Evolutionary conservation across 176 grass and related monocot species (phyloP).

Genomic region (Oryza australiensis): DNA sequence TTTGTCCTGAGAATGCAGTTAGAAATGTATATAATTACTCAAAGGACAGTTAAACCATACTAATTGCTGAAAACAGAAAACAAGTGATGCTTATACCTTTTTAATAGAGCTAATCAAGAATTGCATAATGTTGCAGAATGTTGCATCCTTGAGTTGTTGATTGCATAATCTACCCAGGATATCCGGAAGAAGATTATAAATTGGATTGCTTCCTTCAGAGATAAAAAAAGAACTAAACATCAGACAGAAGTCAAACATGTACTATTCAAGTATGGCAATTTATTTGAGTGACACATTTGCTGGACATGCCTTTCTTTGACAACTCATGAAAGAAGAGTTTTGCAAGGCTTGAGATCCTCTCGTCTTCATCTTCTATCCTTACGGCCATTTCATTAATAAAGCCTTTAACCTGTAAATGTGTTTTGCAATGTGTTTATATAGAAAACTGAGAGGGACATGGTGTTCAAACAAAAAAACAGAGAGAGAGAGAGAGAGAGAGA

Average conservation of each 20-base stretch:
- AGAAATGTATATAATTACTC: conserved; percentile 13
- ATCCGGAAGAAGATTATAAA: conserved; percentile 98
- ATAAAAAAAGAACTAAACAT: conserved; percentile 31
- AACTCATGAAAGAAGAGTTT: conserved; percentile 99
- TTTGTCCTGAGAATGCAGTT: conserved; percentile 66
- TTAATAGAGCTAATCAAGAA: conserved; percentile 93
- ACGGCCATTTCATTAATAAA: conserved; percentile 98
- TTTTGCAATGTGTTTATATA: conserved; percentile 23
- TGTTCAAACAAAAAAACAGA: neutral
- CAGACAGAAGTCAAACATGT: conserved; percentile 33
- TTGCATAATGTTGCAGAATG: conserved; percentile 88
- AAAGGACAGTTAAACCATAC: conserved; percentile 21
- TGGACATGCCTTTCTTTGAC: conserved; percentile 86
- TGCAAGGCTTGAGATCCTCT: conserved; percentile 88
- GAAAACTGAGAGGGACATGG: neutral
- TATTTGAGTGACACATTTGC: conserved; percentile 12
- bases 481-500: neutral
- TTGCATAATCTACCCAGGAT: conserved; percentile 88
- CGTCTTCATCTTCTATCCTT: conserved; percentile 81
- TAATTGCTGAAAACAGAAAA: conserved; percentile 7
- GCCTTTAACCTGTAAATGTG: conserved; percentile 73
- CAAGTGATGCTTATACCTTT: conserved; percentile 50
- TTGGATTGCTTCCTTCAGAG: conserved; percentile 92
- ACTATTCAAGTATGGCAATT: neutral
- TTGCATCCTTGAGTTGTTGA: conserved; percentile 80